phyloP scores from a whole-genome alignment of 441 rosid species.

The Gossypium gossypioides region DNA sequence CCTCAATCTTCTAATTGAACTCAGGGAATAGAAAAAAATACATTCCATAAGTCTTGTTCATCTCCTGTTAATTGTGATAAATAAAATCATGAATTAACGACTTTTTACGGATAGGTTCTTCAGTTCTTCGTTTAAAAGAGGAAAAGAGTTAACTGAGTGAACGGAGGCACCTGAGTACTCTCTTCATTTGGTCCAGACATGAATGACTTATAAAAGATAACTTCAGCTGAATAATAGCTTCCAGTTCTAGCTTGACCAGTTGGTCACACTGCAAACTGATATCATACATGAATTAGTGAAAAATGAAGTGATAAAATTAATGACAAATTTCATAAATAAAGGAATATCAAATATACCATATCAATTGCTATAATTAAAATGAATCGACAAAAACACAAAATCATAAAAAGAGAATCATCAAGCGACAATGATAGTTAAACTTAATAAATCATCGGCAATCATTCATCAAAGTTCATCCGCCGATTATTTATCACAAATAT shows the following conservation, averaged over 20 bases:
- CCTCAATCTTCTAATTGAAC: not conserved
- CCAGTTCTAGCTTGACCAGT: not conserved
- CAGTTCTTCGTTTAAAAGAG: not conserved
- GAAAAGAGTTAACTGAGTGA: not conserved
- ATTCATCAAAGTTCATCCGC: not conserved
- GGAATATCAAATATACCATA: not conserved
- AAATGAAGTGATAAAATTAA: not conserved
- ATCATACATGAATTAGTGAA: not conserved
- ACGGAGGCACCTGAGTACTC: constrained; percentile 2
- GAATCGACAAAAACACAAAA: not conserved
- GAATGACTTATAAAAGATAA: constrained; percentile 15
- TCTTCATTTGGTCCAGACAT: constrained; percentile 40
- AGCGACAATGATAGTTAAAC: not conserved
- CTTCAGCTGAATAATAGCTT: not conserved
- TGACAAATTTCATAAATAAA: not conserved
- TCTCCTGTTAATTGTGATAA: not conserved
- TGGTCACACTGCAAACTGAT: not conserved
- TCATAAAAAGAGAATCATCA: not conserved
- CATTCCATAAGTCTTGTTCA: not conserved
- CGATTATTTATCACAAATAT: not conserved
- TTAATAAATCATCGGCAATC: not conserved
- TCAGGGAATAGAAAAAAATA: not conserved
- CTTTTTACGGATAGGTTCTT: not conserved
- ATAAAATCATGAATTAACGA: not conserved
- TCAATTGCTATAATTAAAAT: not conserved